These are phyloP conservation scores for Fusarium anguioides DNA, from an alignment of 2,329 filamentous ascomycete genomes.

Conservation along the genomic window DNA sequence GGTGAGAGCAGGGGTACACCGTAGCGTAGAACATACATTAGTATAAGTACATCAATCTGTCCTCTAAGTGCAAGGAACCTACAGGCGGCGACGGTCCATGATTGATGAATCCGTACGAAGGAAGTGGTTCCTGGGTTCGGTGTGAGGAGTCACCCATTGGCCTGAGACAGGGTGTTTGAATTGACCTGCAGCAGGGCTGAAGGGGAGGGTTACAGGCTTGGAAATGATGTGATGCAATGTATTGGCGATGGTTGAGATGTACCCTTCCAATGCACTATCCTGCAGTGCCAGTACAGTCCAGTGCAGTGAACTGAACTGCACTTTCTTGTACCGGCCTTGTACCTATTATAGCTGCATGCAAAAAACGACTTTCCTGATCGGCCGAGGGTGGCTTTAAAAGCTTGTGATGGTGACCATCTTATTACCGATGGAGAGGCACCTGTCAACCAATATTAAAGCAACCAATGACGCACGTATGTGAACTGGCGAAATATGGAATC, in stretches of 20 bases:
- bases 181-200: constrained; percentile 47
- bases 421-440: constrained; percentile 4
- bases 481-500: neutral
- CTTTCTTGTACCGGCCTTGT: neutral
- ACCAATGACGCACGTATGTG: constrained; percentile 10
- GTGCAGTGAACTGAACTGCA: neutral
- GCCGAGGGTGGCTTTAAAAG: constrained; percentile 19
- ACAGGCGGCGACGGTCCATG: constrained; percentile 9
- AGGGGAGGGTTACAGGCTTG: constrained; percentile 35
- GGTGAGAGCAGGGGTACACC: neutral
- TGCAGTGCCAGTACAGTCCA: too few relatives aligned
- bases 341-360: constrained; percentile 14
- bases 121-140: constrained; percentile 39
- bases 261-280: neutral
- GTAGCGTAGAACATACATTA: neutral
- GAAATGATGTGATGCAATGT: constrained; percentile 23
- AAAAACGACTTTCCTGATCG: neutral
- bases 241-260: constrained; percentile 24
- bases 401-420: constrained; percentile 20
- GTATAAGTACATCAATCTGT: constrained; percentile 1
- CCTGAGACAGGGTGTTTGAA: constrained; percentile 34
- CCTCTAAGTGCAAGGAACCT: constrained; percentile 9
- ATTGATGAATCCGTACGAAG: constrained; percentile 16
- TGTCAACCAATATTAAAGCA: neutral
- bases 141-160: constrained; percentile 46